Conservation (phyloP, 2,329 filamentous ascomycete genomes). For the Waltergamsia citrina region DNA sequence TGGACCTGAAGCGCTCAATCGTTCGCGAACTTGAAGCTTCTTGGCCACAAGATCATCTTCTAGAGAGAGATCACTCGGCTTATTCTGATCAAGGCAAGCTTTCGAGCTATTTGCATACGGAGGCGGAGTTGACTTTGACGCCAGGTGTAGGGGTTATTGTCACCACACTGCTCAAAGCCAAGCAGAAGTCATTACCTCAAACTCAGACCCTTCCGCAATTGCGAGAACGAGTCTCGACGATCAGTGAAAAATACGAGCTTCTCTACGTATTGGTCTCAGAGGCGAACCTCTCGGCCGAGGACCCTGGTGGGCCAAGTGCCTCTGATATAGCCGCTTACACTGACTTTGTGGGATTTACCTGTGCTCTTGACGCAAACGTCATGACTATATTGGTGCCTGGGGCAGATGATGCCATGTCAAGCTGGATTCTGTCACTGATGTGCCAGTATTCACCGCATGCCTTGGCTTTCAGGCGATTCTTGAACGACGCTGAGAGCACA, state of each 20-base stretch:
- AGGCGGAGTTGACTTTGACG: conserved; percentile 67
- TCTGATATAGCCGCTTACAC: conserved; percentile 35
- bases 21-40: conserved; percentile 37
- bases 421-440: conserved; percentile 45
- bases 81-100: no score
- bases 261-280: conserved; percentile 62
- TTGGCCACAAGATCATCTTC: conserved; percentile 38
- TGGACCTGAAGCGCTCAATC: conserved; percentile 34
- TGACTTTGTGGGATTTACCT: conserved; percentile 40
- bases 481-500: conserved; percentile 29
- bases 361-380: conserved; percentile 26
- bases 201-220: conserved; percentile 32
- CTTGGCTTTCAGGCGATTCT: conserved; percentile 17
- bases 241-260: conserved; percentile 53
- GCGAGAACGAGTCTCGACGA: conserved; percentile 40
- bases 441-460: conserved; percentile 27
- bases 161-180: conserved; percentile 62
- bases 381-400: conserved; percentile 39
- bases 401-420: conserved; percentile 35
- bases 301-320: conserved; percentile 21
- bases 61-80: conserved; percentile 50
- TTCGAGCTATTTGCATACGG: no score
- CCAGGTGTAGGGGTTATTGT: conserved; percentile 59
- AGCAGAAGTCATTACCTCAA: conserved; percentile 58
- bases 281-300: conserved; percentile 29